Evolutionary conservation across 2,329 filamentous ascomycete species (phyloP).

Genomic region (Onygenales sp.): DNA sequence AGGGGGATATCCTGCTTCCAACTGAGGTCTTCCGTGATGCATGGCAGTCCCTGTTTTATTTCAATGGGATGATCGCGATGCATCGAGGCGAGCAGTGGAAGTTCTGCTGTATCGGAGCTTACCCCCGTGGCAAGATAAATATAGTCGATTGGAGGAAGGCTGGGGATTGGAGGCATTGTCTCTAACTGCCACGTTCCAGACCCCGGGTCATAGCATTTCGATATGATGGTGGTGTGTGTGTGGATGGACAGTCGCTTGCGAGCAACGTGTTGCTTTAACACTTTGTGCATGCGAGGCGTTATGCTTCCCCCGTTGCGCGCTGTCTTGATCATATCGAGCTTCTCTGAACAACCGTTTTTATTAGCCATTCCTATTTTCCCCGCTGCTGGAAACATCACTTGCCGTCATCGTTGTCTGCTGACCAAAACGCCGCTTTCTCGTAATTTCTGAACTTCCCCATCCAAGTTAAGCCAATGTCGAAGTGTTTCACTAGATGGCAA

Average conservation of each 20-base stretch:
- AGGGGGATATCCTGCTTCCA: conserved; percentile 65
- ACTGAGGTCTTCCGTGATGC: conserved; percentile 65
- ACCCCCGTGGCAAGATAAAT: conserved; percentile 70
- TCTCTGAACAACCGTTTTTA: conserved; percentile 34
- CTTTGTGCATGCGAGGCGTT: conserved; percentile 57
- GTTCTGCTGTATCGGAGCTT: conserved; percentile 49
- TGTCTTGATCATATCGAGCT: conserved; percentile 53
- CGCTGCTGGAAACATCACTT: conserved; percentile 4
- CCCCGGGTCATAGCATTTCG: conserved; percentile 41
- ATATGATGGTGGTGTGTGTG: conserved; percentile 47
- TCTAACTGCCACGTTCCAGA: conserved; percentile 43
- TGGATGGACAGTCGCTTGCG: conserved; percentile 46
- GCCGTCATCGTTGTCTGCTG: conserved; percentile 58
- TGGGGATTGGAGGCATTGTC: conserved; percentile 44
- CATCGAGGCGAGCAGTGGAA: conserved; percentile 55
- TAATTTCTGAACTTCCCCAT: conserved; percentile 74
- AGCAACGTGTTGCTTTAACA: conserved; percentile 52
- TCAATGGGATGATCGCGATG: conserved; percentile 51
- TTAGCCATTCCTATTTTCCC: background rate
- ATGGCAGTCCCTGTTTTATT: conserved; percentile 57
- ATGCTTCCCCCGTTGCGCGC: conserved; percentile 71
- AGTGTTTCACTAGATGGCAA: conserved; percentile 52
- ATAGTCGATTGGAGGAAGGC: conserved; percentile 49
- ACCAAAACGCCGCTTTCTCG: conserved; percentile 68
- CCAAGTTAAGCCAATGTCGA: conserved; percentile 69